Evolutionary conservation across 495 filamentous ascomycete genomes (phyloP), one percentile per base, ranked within the genome.

Genomic region (Collariella sp.): DNA sequence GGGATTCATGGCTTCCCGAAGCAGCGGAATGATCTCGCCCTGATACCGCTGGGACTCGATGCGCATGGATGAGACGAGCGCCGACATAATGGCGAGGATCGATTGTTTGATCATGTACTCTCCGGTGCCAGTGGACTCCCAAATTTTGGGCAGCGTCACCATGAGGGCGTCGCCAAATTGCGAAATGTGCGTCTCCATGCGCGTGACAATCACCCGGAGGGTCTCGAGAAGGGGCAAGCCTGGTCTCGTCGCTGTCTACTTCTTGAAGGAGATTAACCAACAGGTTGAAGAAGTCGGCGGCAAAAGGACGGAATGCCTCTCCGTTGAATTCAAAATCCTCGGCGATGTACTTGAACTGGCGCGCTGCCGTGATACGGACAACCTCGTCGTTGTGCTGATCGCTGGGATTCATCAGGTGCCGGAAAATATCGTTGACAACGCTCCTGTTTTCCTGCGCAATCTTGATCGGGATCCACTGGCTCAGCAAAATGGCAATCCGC

Each of bases 361-460:
- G 79, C 10, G 89, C 93, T 5, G 93, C 87, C 0, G 91, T 95
- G 36, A 96, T 83, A 12, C 90, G 85, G 31, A 98, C 93, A 6
- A 96, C 89, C 41, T 88, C 77, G 63, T 98, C 93, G 62, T 98
- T 98, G 57, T 83, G 73, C 1, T 79, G 71, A 64, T 96, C 89
- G 12, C 79, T 73, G 20, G 79, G 78, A 62, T 89, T 83, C 13
- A 97, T 76, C n/a, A 98, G 72, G 68, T 95, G 85, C 57, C 87
- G 83, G 70, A 89, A 95, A 34, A 96, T 88, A 59, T 89, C 82
- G 59, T 94, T 96, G 16, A 96, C 79, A n/a, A 88, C 72, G 18
- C 83, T 73, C 45, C 81, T 73, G 48, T 83, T 86, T 18, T 80
- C 61, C 26, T 82, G 73, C 1, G 81, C 73, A 0, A 87, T 70